Percentiles rank a stretch among this genome's conserved stretches.
These are phyloP conservation scores for Pholiota microspora DNA, from an alignment of 768 basidiomycete genomes.

Conservation along the genomic window DNA sequence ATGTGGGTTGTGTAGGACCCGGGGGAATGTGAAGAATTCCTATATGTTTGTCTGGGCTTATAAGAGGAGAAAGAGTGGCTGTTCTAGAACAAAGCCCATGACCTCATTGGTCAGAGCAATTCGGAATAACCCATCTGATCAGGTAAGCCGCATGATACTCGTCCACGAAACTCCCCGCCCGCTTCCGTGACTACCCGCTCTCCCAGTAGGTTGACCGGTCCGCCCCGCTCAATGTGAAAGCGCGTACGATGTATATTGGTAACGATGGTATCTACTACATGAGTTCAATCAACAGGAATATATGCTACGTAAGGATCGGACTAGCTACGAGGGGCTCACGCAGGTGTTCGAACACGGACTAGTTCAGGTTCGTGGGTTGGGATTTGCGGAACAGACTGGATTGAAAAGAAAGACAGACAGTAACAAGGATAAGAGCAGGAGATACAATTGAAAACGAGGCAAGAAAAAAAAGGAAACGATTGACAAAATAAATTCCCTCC, in stretches of 20 bases:
- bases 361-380: too few relatives aligned
- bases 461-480: constrained; percentile 1
- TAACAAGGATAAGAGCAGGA: constrained; percentile 4
- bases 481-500: constrained; percentile 13
- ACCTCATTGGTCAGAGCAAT: neutral
- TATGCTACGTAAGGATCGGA: constrained; percentile 1
- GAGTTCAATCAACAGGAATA: constrained; percentile 6
- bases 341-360: too few relatives aligned
- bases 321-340: neutral
- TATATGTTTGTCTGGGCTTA: constrained; percentile 1
- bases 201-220: neutral
- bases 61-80: neutral
- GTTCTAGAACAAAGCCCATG: constrained; percentile 1
- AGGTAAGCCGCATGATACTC: neutral
- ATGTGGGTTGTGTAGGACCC: neutral
- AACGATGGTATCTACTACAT: constrained; percentile 15
- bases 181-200: neutral
- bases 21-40: neutral
- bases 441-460: neutral
- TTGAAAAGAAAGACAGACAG: neutral
- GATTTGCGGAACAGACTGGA: neutral
- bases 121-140: neutral
- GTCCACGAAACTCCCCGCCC: neutral
- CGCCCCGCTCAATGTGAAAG: neutral
- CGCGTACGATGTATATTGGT: constrained; percentile 5